Percentiles rank a stretch among this genome's conserved stretches.
Conservation (phyloP, 176 grass and related monocot genomes). For the Rhipidocladum racemiflorum region DNA sequence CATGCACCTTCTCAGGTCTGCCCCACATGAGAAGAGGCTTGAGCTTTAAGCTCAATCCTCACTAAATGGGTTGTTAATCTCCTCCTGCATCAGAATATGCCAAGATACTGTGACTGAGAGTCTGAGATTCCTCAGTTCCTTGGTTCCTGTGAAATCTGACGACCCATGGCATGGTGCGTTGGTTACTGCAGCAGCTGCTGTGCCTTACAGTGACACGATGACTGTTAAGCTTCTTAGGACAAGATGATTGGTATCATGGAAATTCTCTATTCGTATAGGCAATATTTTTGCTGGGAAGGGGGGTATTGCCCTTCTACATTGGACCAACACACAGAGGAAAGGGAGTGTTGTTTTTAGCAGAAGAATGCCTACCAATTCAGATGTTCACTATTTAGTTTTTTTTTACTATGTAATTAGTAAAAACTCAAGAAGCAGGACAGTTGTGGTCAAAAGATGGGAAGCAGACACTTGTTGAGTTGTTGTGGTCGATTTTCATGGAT, state of each 20-base stretch:
- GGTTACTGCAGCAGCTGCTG: not conserved
- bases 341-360: not conserved
- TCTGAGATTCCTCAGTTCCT: not conserved
- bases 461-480: not conserved
- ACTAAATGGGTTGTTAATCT: conserved; percentile 7
- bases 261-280: not conserved
- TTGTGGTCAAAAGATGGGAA: not conserved
- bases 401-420: not conserved
- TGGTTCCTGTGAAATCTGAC: not conserved
- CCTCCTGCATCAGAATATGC: not conserved
- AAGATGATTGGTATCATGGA: not conserved
- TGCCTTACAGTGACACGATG: not conserved
- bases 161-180: not conserved
- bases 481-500: not conserved
- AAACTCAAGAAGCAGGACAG: not conserved
- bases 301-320: not conserved
- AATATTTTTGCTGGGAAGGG: not conserved
- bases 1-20: not conserved
- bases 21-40: not conserved
- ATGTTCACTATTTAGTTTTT: not conserved
- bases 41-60: not conserved
- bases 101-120: not conserved
- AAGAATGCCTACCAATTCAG: not conserved
- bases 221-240: not conserved
- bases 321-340: not conserved